Percentiles rank a stretch among this genome's conserved stretches.
These are phyloP conservation scores for Vitis hybrid DNA, from an alignment of 177 flowering plant genomes.

Conservation along the genomic window DNA sequence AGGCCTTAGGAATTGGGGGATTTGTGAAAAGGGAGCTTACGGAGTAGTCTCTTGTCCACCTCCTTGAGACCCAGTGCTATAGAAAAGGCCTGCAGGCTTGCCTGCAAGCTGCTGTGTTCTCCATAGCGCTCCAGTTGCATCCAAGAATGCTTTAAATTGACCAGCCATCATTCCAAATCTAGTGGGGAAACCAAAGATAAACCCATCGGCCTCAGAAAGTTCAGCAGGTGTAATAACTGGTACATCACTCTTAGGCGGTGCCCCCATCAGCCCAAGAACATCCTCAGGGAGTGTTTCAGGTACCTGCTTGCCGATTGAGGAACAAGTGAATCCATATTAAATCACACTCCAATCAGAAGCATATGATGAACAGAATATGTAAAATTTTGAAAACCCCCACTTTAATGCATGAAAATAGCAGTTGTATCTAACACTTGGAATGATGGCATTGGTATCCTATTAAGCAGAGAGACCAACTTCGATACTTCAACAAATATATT, in stretches of 20 bases:
- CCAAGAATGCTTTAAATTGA: slow-evolving; percentile 89
- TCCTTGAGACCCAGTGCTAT: slow-evolving; percentile 94
- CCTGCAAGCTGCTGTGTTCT: slow-evolving; percentile 84
- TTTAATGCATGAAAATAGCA: no score
- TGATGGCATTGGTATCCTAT: no score
- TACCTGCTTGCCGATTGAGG: slow-evolving; percentile 40
- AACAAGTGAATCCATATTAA: no score
- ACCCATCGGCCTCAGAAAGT: slow-evolving; percentile 88
- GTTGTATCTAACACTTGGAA: no score
- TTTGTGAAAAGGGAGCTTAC: slow-evolving; percentile 41
- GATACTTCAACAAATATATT: no score
- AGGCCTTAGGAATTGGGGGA: neutral
- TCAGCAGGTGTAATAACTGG: slow-evolving; percentile 72
- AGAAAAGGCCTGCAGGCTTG: slow-evolving; percentile 94
- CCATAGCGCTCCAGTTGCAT: slow-evolving; percentile 93
- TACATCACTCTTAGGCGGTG: slow-evolving; percentile 82
- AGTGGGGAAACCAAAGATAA: slow-evolving; percentile 90
- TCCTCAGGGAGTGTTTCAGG: slow-evolving; percentile 84
- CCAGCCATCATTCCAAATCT: slow-evolving; percentile 98
- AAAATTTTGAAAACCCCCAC: no score
- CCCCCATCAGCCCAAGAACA: slow-evolving; percentile 82
- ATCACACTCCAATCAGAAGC: no score
- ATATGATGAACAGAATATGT: no score
- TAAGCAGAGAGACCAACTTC: no score
- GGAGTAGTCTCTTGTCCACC: slow-evolving; percentile 98